Percentiles rank a stretch among this genome's conserved stretches.
Evolutionary conservation across 129 eudicot species (phyloP).

Genomic region (Ambrosia artemisiifolia): DNA sequence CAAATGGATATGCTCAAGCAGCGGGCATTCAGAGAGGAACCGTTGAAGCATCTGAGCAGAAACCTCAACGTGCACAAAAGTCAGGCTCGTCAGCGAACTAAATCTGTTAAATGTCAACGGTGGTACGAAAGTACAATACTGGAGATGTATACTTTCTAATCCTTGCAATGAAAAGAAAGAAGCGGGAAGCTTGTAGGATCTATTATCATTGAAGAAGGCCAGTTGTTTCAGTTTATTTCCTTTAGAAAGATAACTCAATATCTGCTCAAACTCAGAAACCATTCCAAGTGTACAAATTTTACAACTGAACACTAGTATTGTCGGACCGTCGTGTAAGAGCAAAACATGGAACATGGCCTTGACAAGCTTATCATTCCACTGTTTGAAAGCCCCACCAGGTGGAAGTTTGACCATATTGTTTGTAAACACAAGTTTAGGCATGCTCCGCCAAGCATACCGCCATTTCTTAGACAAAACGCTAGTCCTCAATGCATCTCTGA

Average conservation of each 20-base stretch:
- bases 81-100: conserved; percentile 1
- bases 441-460: conserved; percentile 14
- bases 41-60: background rate
- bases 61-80: background rate
- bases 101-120: conserved; percentile 18
- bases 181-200: conserved; percentile 2
- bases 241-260: conserved; percentile 1
- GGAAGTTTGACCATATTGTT: background rate
- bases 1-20: conserved; percentile 12
- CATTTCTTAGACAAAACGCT: too few relatives aligned
- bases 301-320: background rate
- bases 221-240: background rate
- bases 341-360: conserved; percentile 21
- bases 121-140: conserved; percentile 6
- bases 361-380: background rate
- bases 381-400: background rate
- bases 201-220: background rate
- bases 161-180: conserved; percentile 20
- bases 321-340: conserved; percentile 15
- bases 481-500: too few relatives aligned
- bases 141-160: conserved; percentile 13
- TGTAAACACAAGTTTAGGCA: conserved; percentile 22
- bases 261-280: conserved; percentile 18
- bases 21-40: conserved; percentile 22
- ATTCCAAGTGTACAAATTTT: background rate